Evolutionary conservation across 2,329 filamentous ascomycete genomes (phyloP), one percentile per base, ranked within the genome.

Genomic region (Scedosporium apiospermum): DNA sequence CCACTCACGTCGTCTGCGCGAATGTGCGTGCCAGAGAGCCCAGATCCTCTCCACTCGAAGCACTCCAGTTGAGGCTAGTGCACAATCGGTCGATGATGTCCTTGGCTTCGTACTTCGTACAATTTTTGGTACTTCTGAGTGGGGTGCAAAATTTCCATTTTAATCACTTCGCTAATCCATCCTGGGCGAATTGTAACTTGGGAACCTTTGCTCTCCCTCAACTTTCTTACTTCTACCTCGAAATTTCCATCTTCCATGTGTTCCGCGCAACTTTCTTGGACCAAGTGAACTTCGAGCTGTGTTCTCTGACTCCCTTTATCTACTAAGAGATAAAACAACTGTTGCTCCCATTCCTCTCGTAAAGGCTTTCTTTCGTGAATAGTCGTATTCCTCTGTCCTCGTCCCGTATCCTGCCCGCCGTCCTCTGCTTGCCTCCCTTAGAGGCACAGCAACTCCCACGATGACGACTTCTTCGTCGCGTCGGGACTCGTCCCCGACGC

Each of bases 401-500:
- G 44, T 49, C 21, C 51, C 51, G 34, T 38, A 38, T 55, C 12
- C 7, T 55, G 51, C 23, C 23, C 51, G 3, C 51, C 12, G 5
- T 30, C 6, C 2, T 23, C 23, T 5, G 44, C 23, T 27, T 27
- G 51, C 21, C 51, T 55, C 51, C 12, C 3, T 9, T 30, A 14
- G 51, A 55, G 51, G 51, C 51, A 23, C 18, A 55, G 23, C n/a
- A 42, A 10, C 59, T 53, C 59, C 34, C 51, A 14, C 12, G 23
- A 55, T 55, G 51, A 55, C 51, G 23, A 53, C 21, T 21, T 21
- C n/a, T 18, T 49, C 58, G 18, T 21, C 59, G 16, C 23, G n/a
- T 21, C 26, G 51, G 23, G 51, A 23, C 23, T 26, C 53, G 21
- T 62, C 51, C 30, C 55, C 62, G 55, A 65, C 61, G 53, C 63